These are phyloP conservation scores for Strobilomyces dryophilus DNA, from an alignment of 768 basidiomycete genomes.

Conservation along the genomic window DNA sequence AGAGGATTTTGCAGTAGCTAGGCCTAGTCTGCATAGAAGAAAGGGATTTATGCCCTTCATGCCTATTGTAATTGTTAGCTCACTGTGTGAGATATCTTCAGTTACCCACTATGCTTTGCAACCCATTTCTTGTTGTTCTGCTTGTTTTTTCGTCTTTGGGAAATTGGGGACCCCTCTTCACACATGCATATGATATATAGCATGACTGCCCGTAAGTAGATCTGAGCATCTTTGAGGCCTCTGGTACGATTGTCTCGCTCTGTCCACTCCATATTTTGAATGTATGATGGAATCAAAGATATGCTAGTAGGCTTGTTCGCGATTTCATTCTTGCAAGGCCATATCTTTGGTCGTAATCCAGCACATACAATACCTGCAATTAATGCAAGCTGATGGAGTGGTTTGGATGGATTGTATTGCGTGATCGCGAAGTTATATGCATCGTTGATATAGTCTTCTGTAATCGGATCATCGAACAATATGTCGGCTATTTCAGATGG, in stretches of 20 bases:
- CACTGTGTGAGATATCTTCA: no score
- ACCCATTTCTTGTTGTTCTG: no score
- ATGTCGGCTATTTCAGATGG: no score
- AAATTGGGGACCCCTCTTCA: not conserved
- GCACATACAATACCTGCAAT: not conserved
- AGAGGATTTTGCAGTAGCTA: no score
- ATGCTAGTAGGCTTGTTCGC: not conserved
- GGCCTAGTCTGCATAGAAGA: not conserved
- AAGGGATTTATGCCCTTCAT: no score
- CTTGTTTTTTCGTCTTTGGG: no score
- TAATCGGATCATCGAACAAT: no score
- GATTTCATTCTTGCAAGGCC: not conserved
- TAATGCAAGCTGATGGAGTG: not conserved
- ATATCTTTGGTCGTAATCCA: not conserved
- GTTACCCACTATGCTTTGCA: no score
- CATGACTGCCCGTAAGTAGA: not conserved
- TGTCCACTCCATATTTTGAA: not conserved
- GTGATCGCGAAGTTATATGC: not conserved
- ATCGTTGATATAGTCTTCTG: not conserved
- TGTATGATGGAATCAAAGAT: not conserved
- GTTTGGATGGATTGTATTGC: not conserved
- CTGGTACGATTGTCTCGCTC: not conserved
- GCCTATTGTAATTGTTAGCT: no score
- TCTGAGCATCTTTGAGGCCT: not conserved
- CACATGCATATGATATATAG: not conserved